A percentile compares a stretch with the other conserved stretches of the same genome.
Evolutionary conservation across 345 rosid genomes (phyloP).

Genomic region (Fremontodendron californicum): DNA sequence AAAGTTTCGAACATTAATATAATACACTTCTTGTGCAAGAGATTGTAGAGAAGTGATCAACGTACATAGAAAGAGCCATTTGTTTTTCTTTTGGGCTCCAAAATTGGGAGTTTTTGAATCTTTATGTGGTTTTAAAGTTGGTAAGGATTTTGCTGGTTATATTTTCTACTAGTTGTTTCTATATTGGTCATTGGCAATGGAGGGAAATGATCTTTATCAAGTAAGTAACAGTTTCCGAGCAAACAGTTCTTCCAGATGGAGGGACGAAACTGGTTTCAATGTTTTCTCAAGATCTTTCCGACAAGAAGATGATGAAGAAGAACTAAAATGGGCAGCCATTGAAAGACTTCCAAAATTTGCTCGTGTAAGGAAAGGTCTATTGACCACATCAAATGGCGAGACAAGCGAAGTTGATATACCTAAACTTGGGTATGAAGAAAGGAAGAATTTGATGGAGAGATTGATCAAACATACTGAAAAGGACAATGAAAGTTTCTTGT

Average conservation of each 20-base stretch:
- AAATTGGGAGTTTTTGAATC: neutral
- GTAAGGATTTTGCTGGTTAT: neutral
- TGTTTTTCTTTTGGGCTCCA: neutral
- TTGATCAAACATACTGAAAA: conserved; percentile 22
- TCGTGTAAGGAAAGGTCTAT: conserved; percentile 29
- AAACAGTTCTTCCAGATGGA: conserved; percentile 22
- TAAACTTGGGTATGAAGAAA: conserved; percentile 27
- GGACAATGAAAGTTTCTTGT: conserved; percentile 39
- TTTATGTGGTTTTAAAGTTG: neutral
- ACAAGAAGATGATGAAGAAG: conserved; percentile 39
- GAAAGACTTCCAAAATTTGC: conserved; percentile 42
- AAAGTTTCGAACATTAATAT: neutral
- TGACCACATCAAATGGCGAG: conserved; percentile 24
- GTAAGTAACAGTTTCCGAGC: conserved; percentile 18
- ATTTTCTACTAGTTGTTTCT: neutral
- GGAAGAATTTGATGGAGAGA: conserved; percentile 31
- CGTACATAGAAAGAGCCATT: neutral
- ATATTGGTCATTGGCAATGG: neutral
- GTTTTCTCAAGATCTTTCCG: conserved; percentile 38
- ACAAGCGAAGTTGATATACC: conserved; percentile 33
- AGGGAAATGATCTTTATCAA: neutral
- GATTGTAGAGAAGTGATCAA: neutral
- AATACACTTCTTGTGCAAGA: neutral
- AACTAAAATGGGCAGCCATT: conserved; percentile 40
- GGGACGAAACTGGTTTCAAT: conserved; percentile 17